Conservation (phyloP, 768 basidiomycete genomes). For the Holtermanniella nyarrowii region DNA sequence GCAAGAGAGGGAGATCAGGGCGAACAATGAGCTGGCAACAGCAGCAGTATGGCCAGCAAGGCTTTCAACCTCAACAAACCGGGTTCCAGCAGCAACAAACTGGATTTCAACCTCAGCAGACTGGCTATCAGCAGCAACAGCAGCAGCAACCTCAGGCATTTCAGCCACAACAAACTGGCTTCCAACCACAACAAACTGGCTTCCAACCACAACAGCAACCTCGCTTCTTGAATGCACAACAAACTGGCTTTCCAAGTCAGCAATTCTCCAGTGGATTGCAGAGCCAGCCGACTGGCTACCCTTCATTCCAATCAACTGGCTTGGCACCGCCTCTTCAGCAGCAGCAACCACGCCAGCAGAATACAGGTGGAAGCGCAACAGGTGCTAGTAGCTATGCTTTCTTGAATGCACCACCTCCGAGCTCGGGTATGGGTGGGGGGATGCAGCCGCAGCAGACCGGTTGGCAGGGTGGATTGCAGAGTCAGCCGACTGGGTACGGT, state of each 20-base stretch:
- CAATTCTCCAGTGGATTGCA: slow-evolving; percentile 1
- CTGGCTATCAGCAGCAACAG: slow-evolving; percentile 18
- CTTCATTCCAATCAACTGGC: background rate
- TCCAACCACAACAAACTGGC: slow-evolving; percentile 26
- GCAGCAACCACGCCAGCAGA: slow-evolving; percentile 4
- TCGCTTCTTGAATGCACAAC: slow-evolving; percentile 11
- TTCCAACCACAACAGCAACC: slow-evolving; percentile 13
- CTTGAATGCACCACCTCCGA: slow-evolving; percentile 13
- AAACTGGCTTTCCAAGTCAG: slow-evolving; percentile 9
- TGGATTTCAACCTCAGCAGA: slow-evolving; percentile 11
- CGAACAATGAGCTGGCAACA: slow-evolving; percentile 33
- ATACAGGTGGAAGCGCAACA: slow-evolving; percentile 6
- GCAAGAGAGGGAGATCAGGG: no score
- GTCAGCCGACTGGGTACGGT: slow-evolving; percentile 54
- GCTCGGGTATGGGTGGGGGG: slow-evolving; percentile 16
- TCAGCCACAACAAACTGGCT: background rate
- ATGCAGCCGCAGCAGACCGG: slow-evolving; percentile 11
- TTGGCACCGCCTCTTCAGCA: no score
- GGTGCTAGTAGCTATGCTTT: slow-evolving; percentile 24
- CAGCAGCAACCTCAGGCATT: slow-evolving; percentile 9
- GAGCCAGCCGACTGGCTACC: background rate
- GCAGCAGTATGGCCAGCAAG: background rate
- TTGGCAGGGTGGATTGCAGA: slow-evolving; percentile 40
- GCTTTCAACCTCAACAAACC: background rate
- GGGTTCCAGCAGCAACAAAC: slow-evolving; percentile 8